Base-by-base conservation (phyloP, 78 protist genomes). In the Diacronema lutheri region DNA sequence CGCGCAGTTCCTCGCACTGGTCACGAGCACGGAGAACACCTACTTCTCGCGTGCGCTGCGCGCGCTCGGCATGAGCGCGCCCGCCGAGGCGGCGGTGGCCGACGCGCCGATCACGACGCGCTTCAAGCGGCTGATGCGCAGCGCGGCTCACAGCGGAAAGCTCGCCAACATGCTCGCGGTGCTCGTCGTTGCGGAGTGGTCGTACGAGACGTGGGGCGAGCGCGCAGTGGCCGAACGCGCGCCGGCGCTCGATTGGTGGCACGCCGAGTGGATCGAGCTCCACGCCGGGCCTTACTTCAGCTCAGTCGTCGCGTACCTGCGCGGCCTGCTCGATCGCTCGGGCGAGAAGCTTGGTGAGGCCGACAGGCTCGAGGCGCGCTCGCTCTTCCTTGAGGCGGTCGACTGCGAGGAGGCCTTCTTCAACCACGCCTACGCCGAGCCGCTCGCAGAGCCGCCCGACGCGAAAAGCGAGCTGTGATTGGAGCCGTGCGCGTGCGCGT, bases 131-230 rank as follows among this genome's bases (percentile, higher is more conserved):
- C 50, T 79, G 72, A 57, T 57, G 71, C 84, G 71, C 35, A 37
- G 60, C 35, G 61, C 72, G 11, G 84, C 56, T 0, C n/a, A 29
- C 29, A 60, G 37, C 84, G 44, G 38, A 0, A 5, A 1, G 4
- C 68, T 50, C 29, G 35, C 33, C 11, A 37, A 62, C 56, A 80
- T 80, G 74, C 85, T 80, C 38, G 44, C 58, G 7, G 69, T 80
- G 64, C 85, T 80, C 29, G 65, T 55, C 64, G 85, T 41, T 0
- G n/a, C 46, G 14, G 85, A 80, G 58, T 80, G 85, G 85, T 23
- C 57, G 26, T 80, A 80, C 68, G 72, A 35, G 46, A 23, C 33
- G 10, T 80, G 85, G 85, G 85, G 72, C 65, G 85, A 71, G 57
- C 79, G 85, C 68, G 73, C 38, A 56, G 20, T 29, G 5, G 60